Evolutionary conservation across 345 rosid species (phyloP), one percentile per base, ranked within the genome.

Genomic region (Turnera subulata): DNA sequence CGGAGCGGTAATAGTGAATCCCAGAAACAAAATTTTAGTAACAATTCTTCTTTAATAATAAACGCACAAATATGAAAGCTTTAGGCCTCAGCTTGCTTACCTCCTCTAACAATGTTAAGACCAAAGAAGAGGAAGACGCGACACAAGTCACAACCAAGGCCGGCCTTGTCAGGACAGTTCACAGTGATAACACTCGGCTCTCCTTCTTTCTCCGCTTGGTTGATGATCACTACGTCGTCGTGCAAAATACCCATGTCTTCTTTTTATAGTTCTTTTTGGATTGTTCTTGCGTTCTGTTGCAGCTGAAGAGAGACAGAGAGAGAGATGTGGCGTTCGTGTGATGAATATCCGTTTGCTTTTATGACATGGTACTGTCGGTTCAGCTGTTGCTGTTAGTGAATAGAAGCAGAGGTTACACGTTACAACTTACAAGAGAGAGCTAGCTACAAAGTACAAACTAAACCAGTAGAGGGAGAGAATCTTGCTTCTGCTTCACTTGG

Each of bases 151-250:
- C 91, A 83, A 64, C 99, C 99, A 5, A 93, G 69, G 4, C 99
- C 99, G 46, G 99, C 89, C 76, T 93, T 93, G 76, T 93, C 99
- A 6, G 97, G 99, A 74, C 99, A 92, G 57, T 92, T 92, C 14
- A 93, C 72, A 18, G 94, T 87, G 43, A 93, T 80, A 29, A 85
- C 81, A 74, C 69, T 78, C 2, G 83, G 82, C 40, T 83, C 96
- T 16, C 83, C 92, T 79, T 85, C 89, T 67, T 77, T 81, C 64
- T 85, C 99, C 0, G 99, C 48, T 40, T 66, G 82, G 6, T 71
- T 70, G 66, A 93, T 82, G 57, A 85, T 78, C 77, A 93, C 97
- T 1, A 82, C 95, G 63, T 93, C 99, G 54, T 93, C 97, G 49
- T 76, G 61, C 24, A 83, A 76, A 52, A 86, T 73, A 51, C 99